These are phyloP conservation scores for Trichocladium antarcticum DNA, from an alignment of 495 filamentous ascomycete genomes.

Conservation along the genomic window DNA sequence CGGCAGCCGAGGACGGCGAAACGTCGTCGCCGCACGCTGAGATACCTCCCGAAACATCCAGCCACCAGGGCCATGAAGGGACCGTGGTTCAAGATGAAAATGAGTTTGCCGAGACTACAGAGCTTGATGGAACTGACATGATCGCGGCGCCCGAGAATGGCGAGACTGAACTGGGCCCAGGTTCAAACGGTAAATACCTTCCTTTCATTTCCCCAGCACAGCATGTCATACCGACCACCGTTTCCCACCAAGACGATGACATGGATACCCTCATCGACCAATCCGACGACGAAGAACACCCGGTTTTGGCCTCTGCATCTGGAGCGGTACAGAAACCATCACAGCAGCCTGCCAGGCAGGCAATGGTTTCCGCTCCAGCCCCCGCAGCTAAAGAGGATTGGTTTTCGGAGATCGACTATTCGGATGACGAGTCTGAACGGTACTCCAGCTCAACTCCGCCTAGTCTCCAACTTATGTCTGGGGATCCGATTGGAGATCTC, in stretches of 20 bases:
- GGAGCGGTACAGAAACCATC: background rate
- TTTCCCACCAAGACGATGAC: background rate
- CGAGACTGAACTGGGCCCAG: constrained; percentile 1
- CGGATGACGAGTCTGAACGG: constrained; percentile 11
- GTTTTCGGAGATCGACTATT: constrained; percentile 9
- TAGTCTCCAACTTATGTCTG: no score
- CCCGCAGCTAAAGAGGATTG: background rate
- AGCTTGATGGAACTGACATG: background rate
- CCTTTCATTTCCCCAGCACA: constrained; percentile 5
- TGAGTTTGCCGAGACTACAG: background rate
- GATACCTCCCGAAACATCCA: background rate
- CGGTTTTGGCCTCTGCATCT: background rate
- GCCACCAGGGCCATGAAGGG: background rate
- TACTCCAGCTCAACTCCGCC: background rate
- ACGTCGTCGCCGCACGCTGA: background rate
- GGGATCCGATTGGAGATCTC: no score
- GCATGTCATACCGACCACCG: background rate
- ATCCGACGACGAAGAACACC: constrained; percentile 22
- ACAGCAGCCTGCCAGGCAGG: background rate
- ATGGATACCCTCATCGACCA: constrained; percentile 21
- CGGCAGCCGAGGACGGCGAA: background rate
- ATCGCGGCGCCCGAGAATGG: background rate
- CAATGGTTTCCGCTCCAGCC: background rate
- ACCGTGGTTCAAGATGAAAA: background rate
- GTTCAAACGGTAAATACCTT: constrained; percentile 20